Evolutionary conservation across 345 rosid species (phyloP).

Genomic region (Mangifera indica): DNA sequence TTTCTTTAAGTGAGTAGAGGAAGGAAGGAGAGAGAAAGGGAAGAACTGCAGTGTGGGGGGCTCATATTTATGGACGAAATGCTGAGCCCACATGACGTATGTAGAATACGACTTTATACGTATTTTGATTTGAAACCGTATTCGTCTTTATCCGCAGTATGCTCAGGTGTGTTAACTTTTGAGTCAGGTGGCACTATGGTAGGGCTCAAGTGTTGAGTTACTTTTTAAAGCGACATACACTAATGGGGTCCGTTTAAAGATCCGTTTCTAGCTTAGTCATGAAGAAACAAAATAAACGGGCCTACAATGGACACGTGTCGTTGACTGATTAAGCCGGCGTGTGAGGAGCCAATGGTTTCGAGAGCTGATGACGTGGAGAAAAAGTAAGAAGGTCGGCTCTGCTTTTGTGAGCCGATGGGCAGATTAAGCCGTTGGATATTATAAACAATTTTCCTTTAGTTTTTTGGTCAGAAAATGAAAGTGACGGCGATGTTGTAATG

Average conservation of each 20-base stretch:
- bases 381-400: slow-evolving; percentile 3
- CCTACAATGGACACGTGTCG: not conserved
- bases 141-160: slow-evolving; percentile 4
- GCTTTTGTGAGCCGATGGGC: slow-evolving; percentile 1
- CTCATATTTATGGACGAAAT: slow-evolving; percentile 52
- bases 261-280: slow-evolving; percentile 31
- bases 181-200: slow-evolving; percentile 53
- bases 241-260: slow-evolving; percentile 21
- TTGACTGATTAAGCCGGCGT: not conserved
- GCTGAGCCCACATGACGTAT: slow-evolving; percentile 8
- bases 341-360: slow-evolving; percentile 21
- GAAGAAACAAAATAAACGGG: slow-evolving; percentile 38
- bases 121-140: slow-evolving; percentile 22
- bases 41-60: slow-evolving; percentile 68
- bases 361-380: slow-evolving; percentile 23
- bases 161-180: slow-evolving; percentile 27
- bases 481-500: not conserved
- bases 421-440: too few relatives aligned
- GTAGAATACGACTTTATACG: slow-evolving; percentile 16
- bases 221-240: slow-evolving; percentile 15
- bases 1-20: slow-evolving; percentile 11
- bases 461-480: not conserved
- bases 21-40: slow-evolving; percentile 76
- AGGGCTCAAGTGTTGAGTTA: slow-evolving; percentile 19
- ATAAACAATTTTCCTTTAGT: not conserved